These are phyloP conservation scores for Leccinum obscurum DNA, from an alignment of 768 basidiomycete genomes.

Conservation along the genomic window DNA sequence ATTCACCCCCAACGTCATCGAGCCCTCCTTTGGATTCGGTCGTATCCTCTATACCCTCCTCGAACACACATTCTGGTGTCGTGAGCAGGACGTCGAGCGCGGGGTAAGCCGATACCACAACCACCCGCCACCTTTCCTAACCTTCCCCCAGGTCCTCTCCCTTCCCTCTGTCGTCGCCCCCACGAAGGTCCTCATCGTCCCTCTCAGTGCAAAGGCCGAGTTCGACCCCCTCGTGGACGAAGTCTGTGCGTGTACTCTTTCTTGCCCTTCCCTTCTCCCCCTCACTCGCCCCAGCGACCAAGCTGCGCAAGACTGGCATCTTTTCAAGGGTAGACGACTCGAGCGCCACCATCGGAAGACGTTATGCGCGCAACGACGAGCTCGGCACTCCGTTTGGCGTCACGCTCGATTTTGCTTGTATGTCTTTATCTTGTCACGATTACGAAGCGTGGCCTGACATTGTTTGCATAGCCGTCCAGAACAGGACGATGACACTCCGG, in stretches of 20 bases:
- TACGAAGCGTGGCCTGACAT: neutral
- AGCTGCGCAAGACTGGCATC: conserved; percentile 85
- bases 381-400: conserved; percentile 96
- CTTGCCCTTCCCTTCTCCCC: rapidly evolving
- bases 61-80: conserved; percentile 95
- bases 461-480: conserved; percentile 68
- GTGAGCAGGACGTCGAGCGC: conserved; percentile 89
- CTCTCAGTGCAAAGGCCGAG: conserved; percentile 82
- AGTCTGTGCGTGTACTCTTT: conserved; percentile 71
- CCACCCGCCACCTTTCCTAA: neutral
- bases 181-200: conserved; percentile 95
- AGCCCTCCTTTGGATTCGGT: conserved; percentile 97
- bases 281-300: conserved; percentile 56
- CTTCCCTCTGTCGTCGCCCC: conserved; percentile 89
- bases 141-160: conserved; percentile 70
- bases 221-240: conserved; percentile 83
- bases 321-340: conserved; percentile 96
- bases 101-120: conserved; percentile 54
- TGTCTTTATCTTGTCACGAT: neutral
- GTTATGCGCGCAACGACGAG: conserved; percentile 97
- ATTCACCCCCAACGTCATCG: conserved; percentile 96
- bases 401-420: conserved; percentile 93
- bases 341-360: conserved; percentile 91
- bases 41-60: conserved; percentile 92
- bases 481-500: conserved; percentile 93